Conservation (phyloP, 495 filamentous ascomycete genomes). For the Talaromyces ruber region DNA sequence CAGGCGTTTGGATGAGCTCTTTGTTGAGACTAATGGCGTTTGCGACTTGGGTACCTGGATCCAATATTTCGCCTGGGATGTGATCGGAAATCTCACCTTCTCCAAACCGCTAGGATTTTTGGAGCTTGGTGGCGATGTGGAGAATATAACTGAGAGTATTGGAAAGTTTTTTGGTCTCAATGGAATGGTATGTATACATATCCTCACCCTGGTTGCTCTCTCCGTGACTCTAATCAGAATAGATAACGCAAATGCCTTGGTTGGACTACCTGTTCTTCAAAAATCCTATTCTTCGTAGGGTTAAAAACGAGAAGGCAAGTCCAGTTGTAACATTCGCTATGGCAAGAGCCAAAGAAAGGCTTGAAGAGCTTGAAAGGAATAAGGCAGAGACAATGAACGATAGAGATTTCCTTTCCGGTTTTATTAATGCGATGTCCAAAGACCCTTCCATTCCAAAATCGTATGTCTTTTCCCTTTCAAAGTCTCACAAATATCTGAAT, state of each 20-base stretch:
- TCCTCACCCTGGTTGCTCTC: neutral
- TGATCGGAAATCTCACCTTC: slow-evolving; percentile 30
- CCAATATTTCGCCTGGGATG: slow-evolving; percentile 38
- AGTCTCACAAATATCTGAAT: neutral
- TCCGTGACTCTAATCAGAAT: neutral
- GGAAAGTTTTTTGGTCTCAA: slow-evolving; percentile 12
- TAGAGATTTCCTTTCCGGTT: slow-evolving; percentile 16
- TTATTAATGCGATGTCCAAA: slow-evolving; percentile 10
- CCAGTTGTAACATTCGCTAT: neutral
- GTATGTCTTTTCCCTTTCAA: slow-evolving; percentile 9
- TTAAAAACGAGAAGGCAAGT: neutral
- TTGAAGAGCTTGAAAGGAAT: neutral
- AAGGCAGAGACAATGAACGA: neutral
- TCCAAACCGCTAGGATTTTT: slow-evolving; percentile 33
- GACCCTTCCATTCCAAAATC: slow-evolving; percentile 14
- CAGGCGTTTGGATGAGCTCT: slow-evolving; percentile 23
- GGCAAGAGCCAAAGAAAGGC: neutral
- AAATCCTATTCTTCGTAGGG: slow-evolving; percentile 6
- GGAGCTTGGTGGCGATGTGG: slow-evolving; percentile 27
- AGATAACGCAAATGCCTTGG: slow-evolving; percentile 32
- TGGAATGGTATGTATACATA: too few species aligned
- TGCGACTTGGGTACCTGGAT: slow-evolving; percentile 37
- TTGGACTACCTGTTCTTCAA: slow-evolving; percentile 21
- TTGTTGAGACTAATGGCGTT: slow-evolving; percentile 13
- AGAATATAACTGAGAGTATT: slow-evolving; percentile 24